A percentile compares a stretch with the other conserved stretches of the same genome.
These are phyloP conservation scores for Ehretia macrophylla DNA, from an alignment of 257 asterid species.

Conservation along the genomic window DNA sequence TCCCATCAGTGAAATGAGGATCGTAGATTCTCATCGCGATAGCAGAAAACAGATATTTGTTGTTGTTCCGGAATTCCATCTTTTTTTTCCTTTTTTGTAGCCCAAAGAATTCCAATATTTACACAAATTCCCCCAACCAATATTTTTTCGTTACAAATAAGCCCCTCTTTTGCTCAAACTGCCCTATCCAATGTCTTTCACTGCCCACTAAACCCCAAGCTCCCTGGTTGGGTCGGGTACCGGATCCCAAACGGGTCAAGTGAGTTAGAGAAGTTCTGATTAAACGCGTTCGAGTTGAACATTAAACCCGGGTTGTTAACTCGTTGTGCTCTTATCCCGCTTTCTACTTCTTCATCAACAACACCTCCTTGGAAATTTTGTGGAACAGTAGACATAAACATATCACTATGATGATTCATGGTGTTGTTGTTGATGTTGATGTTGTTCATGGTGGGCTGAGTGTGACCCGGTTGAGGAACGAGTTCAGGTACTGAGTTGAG, in stretches of 20 bases:
- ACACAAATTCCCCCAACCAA: conserved; percentile 20
- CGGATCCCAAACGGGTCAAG: conserved; percentile 48
- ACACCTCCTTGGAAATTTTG: conserved; percentile 8
- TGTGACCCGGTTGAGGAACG: conserved; percentile 9
- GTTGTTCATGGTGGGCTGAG: conserved; percentile 14
- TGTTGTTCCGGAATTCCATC: background rate
- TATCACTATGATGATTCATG: conserved; percentile 19
- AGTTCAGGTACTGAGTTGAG: conserved; percentile 33
- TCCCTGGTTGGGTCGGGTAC: conserved; percentile 40
- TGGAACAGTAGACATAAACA: conserved; percentile 25
- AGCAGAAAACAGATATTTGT: no score
- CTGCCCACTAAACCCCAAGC: conserved; percentile 39
- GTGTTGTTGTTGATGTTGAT: conserved; percentile 8
- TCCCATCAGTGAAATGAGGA: no score
- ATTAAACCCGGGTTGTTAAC: conserved; percentile 29
- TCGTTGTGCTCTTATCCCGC: conserved; percentile 31
- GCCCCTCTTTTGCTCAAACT: background rate
- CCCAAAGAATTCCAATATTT: conserved; percentile 40
- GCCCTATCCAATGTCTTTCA: conserved; percentile 11
- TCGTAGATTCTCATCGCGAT: no score
- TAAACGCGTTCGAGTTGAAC: conserved; percentile 16
- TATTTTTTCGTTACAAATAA: background rate
- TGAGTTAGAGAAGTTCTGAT: conserved; percentile 18
- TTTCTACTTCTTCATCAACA: conserved; percentile 48
- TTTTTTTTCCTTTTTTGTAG: conserved; percentile 6